These are phyloP conservation scores for Copromyces sp. DNA, from an alignment of 495 filamentous ascomycete species.

Conservation along the genomic window DNA sequence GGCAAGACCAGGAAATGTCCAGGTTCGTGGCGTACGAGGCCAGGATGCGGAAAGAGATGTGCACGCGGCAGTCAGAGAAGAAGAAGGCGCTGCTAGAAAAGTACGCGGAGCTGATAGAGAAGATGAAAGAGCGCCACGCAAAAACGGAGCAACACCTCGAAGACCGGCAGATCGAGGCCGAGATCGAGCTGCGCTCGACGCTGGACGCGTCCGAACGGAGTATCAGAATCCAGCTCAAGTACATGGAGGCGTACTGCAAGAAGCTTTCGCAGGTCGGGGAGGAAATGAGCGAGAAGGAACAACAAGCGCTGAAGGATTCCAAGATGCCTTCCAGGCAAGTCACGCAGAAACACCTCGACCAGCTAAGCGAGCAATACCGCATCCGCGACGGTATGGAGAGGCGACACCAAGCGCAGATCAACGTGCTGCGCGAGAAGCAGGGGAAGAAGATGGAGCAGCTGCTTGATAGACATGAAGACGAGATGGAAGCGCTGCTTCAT, in stretches of 20 bases:
- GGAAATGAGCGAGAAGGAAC: background rate
- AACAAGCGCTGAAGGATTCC: background rate
- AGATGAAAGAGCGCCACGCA: conserved; percentile 38
- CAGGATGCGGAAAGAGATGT: conserved; percentile 45
- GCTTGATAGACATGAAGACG: conserved; percentile 51
- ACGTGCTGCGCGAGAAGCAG: conserved; percentile 70
- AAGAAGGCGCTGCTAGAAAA: conserved; percentile 30
- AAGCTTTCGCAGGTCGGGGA: conserved; percentile 20
- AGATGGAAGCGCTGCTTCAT: conserved; percentile 46
- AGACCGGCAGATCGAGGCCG: conserved; percentile 62
- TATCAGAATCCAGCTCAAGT: conserved; percentile 57
- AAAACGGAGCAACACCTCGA: conserved; percentile 53
- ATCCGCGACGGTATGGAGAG: conserved; percentile 58
- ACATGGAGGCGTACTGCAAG: conserved; percentile 72
- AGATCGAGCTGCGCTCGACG: conserved; percentile 46
- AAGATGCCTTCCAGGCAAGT: conserved; percentile 36
- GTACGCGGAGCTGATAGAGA: conserved; percentile 31
- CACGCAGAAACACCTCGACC: conserved; percentile 47
- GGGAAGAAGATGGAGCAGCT: conserved; percentile 58
- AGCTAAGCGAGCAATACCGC: conserved; percentile 63
- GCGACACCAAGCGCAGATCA: conserved; percentile 62
- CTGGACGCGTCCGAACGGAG: conserved; percentile 46
- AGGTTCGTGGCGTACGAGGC: conserved; percentile 47
- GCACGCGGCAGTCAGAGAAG: conserved; percentile 35
- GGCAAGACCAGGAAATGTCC: conserved; percentile 46